A percentile compares a stretch with the other conserved stretches of the same genome.
phyloP scores from a whole-genome alignment of 495 filamentous ascomycete species.

The Neurospora sp. region DNA sequence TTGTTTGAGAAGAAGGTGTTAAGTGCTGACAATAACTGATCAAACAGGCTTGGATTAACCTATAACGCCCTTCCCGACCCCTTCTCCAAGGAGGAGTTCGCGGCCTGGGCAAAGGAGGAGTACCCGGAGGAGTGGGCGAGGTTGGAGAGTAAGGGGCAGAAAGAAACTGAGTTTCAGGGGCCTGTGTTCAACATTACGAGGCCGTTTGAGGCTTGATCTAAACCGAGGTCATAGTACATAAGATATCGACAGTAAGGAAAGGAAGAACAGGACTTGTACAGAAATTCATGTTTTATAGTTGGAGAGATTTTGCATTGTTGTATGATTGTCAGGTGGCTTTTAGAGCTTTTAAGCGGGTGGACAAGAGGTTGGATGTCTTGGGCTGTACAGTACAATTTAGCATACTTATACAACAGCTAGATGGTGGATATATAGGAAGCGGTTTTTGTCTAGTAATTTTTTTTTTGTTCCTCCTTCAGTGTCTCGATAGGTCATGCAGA shows the following conservation, averaged over 20 bases:
- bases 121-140: slow-evolving; percentile 62
- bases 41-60: slow-evolving; percentile 52
- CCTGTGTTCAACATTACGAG: slow-evolving; percentile 33
- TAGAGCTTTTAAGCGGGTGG: background rate
- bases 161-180: slow-evolving; percentile 24
- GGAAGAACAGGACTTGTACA: background rate
- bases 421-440: background rate
- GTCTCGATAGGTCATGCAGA: background rate
- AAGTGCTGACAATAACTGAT: background rate
- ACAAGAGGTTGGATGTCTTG: background rate
- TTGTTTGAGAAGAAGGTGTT: background rate
- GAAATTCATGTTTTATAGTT: background rate
- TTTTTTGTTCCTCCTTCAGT: background rate
- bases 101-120: slow-evolving; percentile 55
- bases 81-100: slow-evolving; percentile 54
- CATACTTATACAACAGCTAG: background rate
- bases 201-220: slow-evolving; percentile 32
- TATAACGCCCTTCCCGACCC: slow-evolving; percentile 59
- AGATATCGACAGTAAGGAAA: background rate
- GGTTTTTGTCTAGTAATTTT: background rate
- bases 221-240: background rate
- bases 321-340: background rate
- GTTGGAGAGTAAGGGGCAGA: slow-evolving; percentile 40
- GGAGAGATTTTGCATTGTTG: background rate
- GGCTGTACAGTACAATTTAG: background rate